These are phyloP conservation scores for Seiridium cupressi DNA, from an alignment of 2,329 filamentous ascomycete genomes.

Conservation along the genomic window DNA sequence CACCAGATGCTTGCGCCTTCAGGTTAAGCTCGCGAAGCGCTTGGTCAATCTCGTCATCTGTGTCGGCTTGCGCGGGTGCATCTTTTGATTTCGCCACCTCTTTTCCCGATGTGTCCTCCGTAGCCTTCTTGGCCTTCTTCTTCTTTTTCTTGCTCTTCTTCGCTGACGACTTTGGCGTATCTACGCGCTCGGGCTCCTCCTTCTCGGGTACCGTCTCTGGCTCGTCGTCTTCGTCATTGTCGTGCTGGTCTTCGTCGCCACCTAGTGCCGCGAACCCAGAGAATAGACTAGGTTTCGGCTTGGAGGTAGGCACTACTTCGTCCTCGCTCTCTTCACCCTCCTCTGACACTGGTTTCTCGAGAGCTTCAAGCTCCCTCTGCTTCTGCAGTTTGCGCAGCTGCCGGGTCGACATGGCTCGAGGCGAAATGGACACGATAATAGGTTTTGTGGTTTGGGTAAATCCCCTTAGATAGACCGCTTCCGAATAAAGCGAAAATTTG, in stretches of 20 bases:
- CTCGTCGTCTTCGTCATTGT: constrained; percentile 33
- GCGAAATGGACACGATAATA: neutral
- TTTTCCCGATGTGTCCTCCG: constrained; percentile 12
- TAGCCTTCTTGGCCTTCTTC: constrained; percentile 29
- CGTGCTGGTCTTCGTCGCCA: constrained; percentile 39
- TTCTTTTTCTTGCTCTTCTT: constrained; percentile 40
- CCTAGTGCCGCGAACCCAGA: constrained; percentile 49
- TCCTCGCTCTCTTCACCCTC: constrained; percentile 34
- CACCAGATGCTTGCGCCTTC: constrained; percentile 14
- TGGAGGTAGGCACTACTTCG: constrained; percentile 30
- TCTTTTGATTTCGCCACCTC: constrained; percentile 13
- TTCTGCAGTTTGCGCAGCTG: constrained; percentile 38
- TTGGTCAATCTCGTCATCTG: constrained; percentile 55
- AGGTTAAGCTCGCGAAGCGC: constrained; percentile 37
- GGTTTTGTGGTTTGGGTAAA: too few species aligned
- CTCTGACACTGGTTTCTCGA: constrained; percentile 29
- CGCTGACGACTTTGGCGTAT: constrained; percentile 17
- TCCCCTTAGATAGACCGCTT: too few species aligned
- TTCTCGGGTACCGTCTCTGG: constrained; percentile 12
- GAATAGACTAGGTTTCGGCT: constrained; percentile 46
- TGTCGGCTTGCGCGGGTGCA: constrained; percentile 15
- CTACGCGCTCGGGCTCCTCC: constrained; percentile 18
- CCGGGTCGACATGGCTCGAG: constrained; percentile 26
- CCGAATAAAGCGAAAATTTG: too few species aligned
- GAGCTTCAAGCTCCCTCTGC: constrained; percentile 43